A percentile compares a stretch with the other conserved stretches of the same genome.
Conservation (phyloP, 345 rosid species). For the Psidium guajava region DNA sequence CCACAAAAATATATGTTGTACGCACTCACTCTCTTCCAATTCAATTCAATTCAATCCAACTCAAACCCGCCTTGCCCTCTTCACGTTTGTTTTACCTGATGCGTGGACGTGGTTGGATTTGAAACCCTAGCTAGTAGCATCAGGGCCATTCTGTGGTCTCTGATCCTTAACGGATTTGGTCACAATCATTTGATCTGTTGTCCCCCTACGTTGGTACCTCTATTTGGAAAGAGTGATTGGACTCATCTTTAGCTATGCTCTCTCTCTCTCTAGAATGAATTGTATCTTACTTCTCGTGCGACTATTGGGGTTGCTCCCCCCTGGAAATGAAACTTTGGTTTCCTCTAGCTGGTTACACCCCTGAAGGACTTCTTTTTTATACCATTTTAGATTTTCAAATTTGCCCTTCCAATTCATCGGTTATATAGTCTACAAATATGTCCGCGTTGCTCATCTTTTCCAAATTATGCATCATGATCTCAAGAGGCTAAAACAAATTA, state of each 20-base stretch:
- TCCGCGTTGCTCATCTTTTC: not conserved
- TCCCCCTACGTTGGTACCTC: slow-evolving; percentile 10
- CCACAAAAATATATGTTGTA: not conserved
- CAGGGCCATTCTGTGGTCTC: not conserved
- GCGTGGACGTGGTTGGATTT: not conserved
- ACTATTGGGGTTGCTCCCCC: not conserved
- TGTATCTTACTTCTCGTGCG: not conserved
- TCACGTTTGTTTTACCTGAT: not conserved
- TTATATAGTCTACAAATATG: not conserved
- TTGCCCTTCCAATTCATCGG: not conserved
- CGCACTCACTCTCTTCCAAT: not conserved
- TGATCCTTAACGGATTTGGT: slow-evolving; percentile 30
- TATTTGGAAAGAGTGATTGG: slow-evolving; percentile 20
- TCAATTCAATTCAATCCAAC: not conserved
- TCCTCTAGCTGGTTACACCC: not conserved
- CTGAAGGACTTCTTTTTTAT: not conserved
- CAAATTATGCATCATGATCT: not conserved
- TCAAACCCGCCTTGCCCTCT: not conserved
- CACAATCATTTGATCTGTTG: slow-evolving; percentile 20
- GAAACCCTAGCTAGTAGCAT: not conserved
- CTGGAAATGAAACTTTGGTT: not conserved
- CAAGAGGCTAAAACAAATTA: not conserved
- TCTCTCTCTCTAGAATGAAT: not conserved
- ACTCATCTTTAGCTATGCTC: not conserved
- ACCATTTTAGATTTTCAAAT: not conserved